A percentile compares a stretch with the other conserved stretches of the same genome.
Conservation (phyloP, 495 filamentous ascomycete genomes). For the Entonaema liquescens region DNA sequence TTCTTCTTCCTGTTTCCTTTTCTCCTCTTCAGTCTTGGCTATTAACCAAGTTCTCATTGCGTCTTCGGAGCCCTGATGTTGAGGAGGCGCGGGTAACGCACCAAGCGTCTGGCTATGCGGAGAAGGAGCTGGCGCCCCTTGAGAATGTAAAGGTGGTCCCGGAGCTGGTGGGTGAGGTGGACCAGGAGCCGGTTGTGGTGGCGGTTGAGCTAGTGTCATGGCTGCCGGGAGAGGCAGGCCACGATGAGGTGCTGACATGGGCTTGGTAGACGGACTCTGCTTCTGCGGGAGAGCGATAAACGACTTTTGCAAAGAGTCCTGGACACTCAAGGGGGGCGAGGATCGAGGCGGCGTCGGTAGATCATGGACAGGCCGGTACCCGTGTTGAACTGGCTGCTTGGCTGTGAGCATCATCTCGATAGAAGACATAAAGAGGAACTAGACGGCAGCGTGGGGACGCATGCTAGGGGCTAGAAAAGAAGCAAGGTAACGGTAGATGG, state of each 20-base stretch:
- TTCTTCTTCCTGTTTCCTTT: conserved; percentile 85
- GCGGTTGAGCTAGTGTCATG: conserved; percentile 68
- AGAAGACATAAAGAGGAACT: conserved; percentile 40
- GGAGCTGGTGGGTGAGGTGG: conserved; percentile 52
- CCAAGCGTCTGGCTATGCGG: conserved; percentile 56
- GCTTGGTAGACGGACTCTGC: conserved; percentile 55
- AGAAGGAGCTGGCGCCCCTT: conserved; percentile 46
- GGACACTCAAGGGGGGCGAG: conserved; percentile 65
- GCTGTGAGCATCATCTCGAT: conserved; percentile 71
- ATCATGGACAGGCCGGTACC: conserved; percentile 75
- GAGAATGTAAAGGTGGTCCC: conserved; percentile 46
- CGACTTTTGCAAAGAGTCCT: conserved; percentile 58
- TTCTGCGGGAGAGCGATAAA: conserved; percentile 49
- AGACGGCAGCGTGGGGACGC: conserved; percentile 32
- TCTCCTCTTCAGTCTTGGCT: conserved; percentile 87
- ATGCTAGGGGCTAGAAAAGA: conserved; percentile 36
- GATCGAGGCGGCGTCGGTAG: conserved; percentile 70
- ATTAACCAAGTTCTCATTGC: conserved; percentile 82
- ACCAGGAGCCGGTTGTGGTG: conserved; percentile 47
- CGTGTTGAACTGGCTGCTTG: conserved; percentile 71
- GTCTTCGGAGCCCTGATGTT: conserved; percentile 79
- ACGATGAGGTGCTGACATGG: conserved; percentile 78
- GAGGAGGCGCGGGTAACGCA: conserved; percentile 73
- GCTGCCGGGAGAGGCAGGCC: conserved; percentile 77
- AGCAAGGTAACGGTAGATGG: conserved; percentile 23